Base-by-base conservation (phyloP, 2,329 filamentous ascomycete genomes). In the Boeremia lycopersici region DNA sequence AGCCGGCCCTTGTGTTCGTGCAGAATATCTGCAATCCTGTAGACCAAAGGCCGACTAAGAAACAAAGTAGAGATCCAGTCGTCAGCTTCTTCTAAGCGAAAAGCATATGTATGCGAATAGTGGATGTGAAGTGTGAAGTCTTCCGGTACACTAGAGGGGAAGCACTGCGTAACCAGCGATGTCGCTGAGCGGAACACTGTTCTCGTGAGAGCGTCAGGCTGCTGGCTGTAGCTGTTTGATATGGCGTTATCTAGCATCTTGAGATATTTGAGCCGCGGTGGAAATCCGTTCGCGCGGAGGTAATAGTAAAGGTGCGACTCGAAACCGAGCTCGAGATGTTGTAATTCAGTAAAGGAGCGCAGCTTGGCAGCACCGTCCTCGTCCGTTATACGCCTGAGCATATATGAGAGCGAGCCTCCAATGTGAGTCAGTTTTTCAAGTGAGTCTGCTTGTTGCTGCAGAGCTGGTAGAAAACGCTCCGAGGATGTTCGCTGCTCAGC, bases 371-470 rank as follows among this genome's bases (percentile, higher is more conserved):
- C 46, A 10, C 64, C 62, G 23, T 62, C 51, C 1, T 59, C 57
- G 7, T 67, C 59, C 9, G 55, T 59, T 2, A 59, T 53, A 12
- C 52, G 57, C 2, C 44, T 9, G 10, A 56, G 55, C 0, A 63
- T 52, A 23, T 53, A 60, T 11, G 34, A 39, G 10, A 63, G 49
- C 15, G 53, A 56, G 10, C 71, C 70, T 11, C 67, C 65, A 19
- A 67, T 64, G 33, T 75, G 71, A 4, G 48, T 57, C 13, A 75
- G 57, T 5, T 59, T 60, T 45, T 65, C 56, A 4, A 75, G 60
- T 1, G 73, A 74, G n/a, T 62, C 48, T 4, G 68, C 63, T 65
- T 75, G 73, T 25, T 61, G 58, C 28, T 64, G 56, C 1, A 75
- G 56, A 5, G 68, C 69, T 5, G 60, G 48, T 2, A 74, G 55